A percentile compares a stretch with the other conserved stretches of the same genome.
These are phyloP conservation scores for Mortierella sp. DNA, from an alignment of 371 early-diverging fungal species.

Conservation along the genomic window DNA sequence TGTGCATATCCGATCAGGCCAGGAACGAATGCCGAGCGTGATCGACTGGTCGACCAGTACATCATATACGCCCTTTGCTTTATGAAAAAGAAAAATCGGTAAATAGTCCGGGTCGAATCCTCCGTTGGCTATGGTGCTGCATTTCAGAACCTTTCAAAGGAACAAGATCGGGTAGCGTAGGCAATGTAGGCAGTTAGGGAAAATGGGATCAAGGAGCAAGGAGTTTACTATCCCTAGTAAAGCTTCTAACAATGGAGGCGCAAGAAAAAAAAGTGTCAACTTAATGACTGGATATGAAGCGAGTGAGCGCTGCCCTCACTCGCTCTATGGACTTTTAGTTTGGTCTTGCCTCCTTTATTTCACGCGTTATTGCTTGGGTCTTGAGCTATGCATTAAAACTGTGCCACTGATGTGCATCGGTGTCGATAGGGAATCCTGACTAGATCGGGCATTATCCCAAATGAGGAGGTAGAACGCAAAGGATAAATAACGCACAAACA, in stretches of 20 bases:
- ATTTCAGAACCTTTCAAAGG: background rate
- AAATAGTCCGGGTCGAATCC: no score
- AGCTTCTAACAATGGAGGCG: background rate
- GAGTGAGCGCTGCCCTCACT: background rate
- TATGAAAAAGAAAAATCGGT: background rate
- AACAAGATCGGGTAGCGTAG: background rate
- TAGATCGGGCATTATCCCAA: conserved; percentile 9
- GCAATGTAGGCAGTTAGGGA: background rate
- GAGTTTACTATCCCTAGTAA: background rate
- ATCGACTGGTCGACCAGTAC: no score
- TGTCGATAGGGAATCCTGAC: background rate
- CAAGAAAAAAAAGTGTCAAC: background rate
- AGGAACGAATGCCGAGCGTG: background rate
- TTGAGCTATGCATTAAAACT: background rate
- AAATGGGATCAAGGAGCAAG: background rate
- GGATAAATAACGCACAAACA: conserved; percentile 7
- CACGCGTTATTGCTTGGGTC: background rate
- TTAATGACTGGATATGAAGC: background rate
- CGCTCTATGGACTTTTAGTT: background rate
- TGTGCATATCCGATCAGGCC: conserved; percentile 1
- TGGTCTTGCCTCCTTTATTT: background rate
- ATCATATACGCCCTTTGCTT: background rate
- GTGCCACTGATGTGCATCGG: background rate
- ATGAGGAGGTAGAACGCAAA: background rate
- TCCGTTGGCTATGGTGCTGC: no score